Base-by-base conservation (phyloP, 345 rosid species). In the Syzygium aqueum region DNA sequence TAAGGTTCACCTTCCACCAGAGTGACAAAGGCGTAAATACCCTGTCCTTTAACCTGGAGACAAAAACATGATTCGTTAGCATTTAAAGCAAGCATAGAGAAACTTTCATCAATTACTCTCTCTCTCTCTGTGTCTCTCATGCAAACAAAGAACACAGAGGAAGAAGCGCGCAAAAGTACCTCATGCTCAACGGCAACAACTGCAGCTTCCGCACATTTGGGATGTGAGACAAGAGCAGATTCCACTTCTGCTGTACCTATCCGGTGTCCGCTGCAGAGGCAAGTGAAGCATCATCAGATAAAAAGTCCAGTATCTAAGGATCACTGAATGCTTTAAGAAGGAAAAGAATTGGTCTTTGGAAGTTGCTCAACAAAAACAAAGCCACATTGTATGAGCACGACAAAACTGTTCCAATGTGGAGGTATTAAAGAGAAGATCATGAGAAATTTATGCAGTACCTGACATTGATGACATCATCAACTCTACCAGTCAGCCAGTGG, bases 191-290 rank as follows among this genome's bases (percentile, higher is more conserved):
- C 85, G 85, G 96, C 97, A 88, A 96, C 99, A 84, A 97, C 99
- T 87, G 99, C 99, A 90, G 99, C 99, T 90, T 97, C 99, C 50
- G 99, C 96, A 89, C 99, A 97, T 40, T 95, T 95, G 33, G 98
- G 98, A 92, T 97, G 98, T 33, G 96, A 97, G 85, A 95, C 99
- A 85, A 97, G 93, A 88, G 99, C 99, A 92, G 99, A 97, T 93
- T 97, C 99, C 54, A 97, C 98, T 93, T 97, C 99, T 53, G 98
- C 99, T 78, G 99, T 97, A 88, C 99, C 99, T 28, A 97, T 97
- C 77, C 99, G 99, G 92, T 96, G 99, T 80, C 99, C 99, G 87
- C 99, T 97, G 91, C 90, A 90, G 52, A 91, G 84, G 89, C 49
- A 73, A 37, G 82, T 37, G 49, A 37, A 73, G 82, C 82, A 37